Base-by-base conservation (phyloP, 164 flowering plant genomes). In the Berberis thunbergii region DNA sequence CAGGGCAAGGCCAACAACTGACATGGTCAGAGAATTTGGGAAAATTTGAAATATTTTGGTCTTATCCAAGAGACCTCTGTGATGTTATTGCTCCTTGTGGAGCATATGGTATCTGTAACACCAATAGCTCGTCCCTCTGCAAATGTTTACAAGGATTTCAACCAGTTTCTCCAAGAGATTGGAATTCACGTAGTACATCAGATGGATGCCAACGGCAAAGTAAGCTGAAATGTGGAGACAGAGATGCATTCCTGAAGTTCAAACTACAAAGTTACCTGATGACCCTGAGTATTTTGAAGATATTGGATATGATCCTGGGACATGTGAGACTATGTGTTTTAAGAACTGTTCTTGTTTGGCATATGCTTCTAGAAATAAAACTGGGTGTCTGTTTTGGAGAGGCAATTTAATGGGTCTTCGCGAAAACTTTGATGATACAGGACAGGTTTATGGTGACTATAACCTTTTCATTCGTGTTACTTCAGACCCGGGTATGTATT, bases 261-360 rank as follows among this genome's bases (percentile, higher is more conserved):
- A 62, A 4, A 49, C 7, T 50, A 2, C 43, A 8, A 62, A 50
- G 4, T 41, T 49, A 4, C 64, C 64, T 49, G 9, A 62, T 41
- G 44, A 49, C n/a, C 10, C 7, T 55, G 44, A 50, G 56, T 12
- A 38, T 41, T 38, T 62, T 42, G 44, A 10, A 6, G 64, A 13
- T 62, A 49, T 39, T 6, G 45, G 39, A 3, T 7, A 3, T 4
- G 43, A 50, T 49, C 41, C 12, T 38, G 41, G n/a, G 11, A 3
- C 8, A 4, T 62, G 64, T 41, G 54, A 62, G 42, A 40, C 55
- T 0, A 10, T 52, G 13, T 62, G 64, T 8, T n/a, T 4, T 1
- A 52, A 41, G 2, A 49, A 62, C 40, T 62, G 64, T 50, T 62
- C 64, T 1, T 62, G 64, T 41, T 8, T 45, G 6, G 64, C 64